Evolutionary conservation across 495 filamentous ascomycete species (phyloP).

Genomic region (Pyrenopolyporus hunteri): DNA sequence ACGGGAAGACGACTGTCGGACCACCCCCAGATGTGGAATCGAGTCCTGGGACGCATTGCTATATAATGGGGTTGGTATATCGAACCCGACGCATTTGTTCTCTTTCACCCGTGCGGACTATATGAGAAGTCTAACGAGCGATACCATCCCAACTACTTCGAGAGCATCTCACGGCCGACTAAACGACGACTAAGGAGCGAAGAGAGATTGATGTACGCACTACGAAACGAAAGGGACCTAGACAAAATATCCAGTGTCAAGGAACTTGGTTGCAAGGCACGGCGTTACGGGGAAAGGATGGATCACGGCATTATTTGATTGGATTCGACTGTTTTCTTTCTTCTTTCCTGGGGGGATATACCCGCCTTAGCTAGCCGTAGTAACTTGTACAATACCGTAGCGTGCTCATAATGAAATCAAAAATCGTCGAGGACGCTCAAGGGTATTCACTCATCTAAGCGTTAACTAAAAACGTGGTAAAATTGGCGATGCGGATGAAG

Average conservation of each 20-base stretch:
- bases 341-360: conserved; percentile 1
- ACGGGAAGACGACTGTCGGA: too few species aligned
- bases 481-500: neutral
- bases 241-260: conserved; percentile 8
- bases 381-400: neutral
- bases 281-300: conserved; percentile 28
- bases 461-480: neutral
- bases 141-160: too few species aligned
- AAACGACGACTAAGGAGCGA: neutral
- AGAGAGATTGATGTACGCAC: neutral
- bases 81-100: too few species aligned
- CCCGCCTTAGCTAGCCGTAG: neutral
- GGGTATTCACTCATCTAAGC: neutral
- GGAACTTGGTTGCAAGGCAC: conserved; percentile 23
- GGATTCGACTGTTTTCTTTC: neutral
- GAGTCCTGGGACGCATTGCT: too few species aligned
- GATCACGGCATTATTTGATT: conserved; percentile 5
- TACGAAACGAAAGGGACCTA: neutral
- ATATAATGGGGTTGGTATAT: too few species aligned
- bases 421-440: neutral
- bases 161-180: neutral
- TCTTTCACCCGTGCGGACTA: too few species aligned
- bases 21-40: neutral
- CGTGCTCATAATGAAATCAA: neutral
- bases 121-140: too few species aligned